Conservation (phyloP, 2,329 filamentous ascomycete genomes). For the Aspergillus novofumigatus region DNA sequence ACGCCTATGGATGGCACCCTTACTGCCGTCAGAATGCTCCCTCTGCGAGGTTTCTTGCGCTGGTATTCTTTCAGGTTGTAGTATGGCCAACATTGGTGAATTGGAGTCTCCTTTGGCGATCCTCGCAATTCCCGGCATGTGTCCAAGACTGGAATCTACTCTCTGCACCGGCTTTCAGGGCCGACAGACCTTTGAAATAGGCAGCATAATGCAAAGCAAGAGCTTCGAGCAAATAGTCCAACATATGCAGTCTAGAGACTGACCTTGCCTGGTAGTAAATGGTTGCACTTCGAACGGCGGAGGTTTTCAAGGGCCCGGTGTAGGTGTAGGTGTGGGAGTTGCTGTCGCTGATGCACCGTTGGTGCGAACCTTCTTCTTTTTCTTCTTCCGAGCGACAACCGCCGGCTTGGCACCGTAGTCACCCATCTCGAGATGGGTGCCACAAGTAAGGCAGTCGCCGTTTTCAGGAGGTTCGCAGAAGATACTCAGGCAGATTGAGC, state of each 20-base stretch:
- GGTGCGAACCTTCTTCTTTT: conserved; percentile 66
- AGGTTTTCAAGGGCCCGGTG: conserved; percentile 28
- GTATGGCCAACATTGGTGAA: not conserved
- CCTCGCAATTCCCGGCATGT: not conserved
- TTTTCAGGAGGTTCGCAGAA: conserved; percentile 67
- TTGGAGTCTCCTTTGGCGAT: not conserved
- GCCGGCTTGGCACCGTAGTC: conserved; percentile 71
- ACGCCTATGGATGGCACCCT: not conserved
- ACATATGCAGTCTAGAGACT: not conserved
- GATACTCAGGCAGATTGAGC: conserved; percentile 92
- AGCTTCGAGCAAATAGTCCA: not conserved
- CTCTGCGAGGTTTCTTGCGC: not conserved
- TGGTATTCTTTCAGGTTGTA: not conserved
- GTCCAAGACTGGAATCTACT: not conserved
- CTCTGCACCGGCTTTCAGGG: not conserved
- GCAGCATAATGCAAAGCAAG: not conserved
- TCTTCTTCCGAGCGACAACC: conserved; percentile 68
- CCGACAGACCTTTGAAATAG: not conserved
- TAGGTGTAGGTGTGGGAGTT: conserved; percentile 56
- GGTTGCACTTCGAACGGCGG: not conserved
- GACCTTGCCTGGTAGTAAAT: not conserved
- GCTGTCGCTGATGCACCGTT: conserved; percentile 49
- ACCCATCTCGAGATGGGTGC: conserved; percentile 71
- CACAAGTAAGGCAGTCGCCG: conserved; percentile 76
- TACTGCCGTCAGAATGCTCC: not conserved